Evolutionary conservation across 208 protist species (phyloP), one percentile per base, ranked within the genome.

Genomic region (Kentomonas sorsogonicus): DNA sequence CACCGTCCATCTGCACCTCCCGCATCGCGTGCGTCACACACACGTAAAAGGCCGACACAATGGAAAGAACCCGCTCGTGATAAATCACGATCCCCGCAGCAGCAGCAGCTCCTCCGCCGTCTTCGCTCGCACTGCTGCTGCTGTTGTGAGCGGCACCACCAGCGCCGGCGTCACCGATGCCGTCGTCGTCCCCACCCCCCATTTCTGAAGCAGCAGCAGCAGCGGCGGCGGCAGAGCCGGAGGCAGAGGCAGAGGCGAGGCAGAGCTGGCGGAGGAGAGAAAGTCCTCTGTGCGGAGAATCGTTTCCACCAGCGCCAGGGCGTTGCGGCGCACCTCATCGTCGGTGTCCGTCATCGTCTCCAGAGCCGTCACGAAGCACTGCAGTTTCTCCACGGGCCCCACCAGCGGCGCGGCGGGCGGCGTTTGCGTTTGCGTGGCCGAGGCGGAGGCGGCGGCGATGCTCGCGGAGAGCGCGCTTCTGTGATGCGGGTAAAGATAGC

Each of bases 281-380:
- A 57, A 50, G 5, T 22, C 30, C 1, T 44, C 53, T 30, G 53
- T 34, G 57, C 63, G 50, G 10, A 85, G 48, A 31, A 86, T 55
- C 11, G 66, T 46, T n/a, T 53, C 39, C 23, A 91, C 53, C 15
- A 45, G 54, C 44, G 55, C 46, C 44, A 91, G 66, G 5, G 83
- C 83, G 3, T 58, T 71, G 6, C 51, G 54, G 25, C 83, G 79
- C 18, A 87, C 83, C 26, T 81, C 74, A 30, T 78, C 77, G 22
- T 87, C 79, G 15, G 83, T 91, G 68, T 91, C 83, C 0, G 77
- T 78, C 63, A 91, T 59, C 5, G 79, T 79, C 45, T 91, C 77
- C 30, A 91, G 53, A 3, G 83, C 79, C 25, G 69, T 70, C 38
- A 5, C 64, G 58, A 79, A 91, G 34, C 63, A 65, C 44, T 66